phyloP scores from a whole-genome alignment of 225 moss, liverwort and hornwort species.

The Marchantia polymorpha region DNA sequence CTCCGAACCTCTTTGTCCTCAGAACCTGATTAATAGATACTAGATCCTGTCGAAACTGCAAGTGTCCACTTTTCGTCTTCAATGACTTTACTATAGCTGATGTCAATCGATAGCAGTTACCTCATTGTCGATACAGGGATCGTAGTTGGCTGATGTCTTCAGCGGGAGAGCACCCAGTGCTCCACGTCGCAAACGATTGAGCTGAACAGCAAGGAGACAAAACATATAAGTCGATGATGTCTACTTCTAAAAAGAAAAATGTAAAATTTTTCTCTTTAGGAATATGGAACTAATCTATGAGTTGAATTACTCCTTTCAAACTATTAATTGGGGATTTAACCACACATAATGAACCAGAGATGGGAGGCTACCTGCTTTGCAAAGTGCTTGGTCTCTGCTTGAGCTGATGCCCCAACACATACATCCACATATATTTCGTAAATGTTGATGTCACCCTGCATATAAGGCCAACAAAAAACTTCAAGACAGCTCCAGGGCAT shows the following conservation, averaged over 20 bases:
- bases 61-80: not conserved
- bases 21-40: not conserved
- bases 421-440: conserved; percentile 93
- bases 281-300: not conserved
- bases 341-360: not conserved
- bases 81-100: not conserved
- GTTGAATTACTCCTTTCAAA: not conserved
- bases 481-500: no score
- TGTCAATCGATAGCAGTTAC: conserved; percentile 25
- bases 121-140: conserved; percentile 94
- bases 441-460: conserved; percentile 81
- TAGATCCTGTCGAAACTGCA: not conserved
- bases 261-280: no score
- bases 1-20: not conserved
- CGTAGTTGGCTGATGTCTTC: conserved; percentile 51
- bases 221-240: no score
- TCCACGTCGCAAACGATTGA: conserved; percentile 51
- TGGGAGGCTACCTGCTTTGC: conserved; percentile 57
- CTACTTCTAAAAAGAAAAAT: no score
- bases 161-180: conserved; percentile 68
- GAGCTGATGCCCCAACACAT: conserved; percentile 65
- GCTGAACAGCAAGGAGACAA: conserved; percentile 32
- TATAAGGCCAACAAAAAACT: not conserved
- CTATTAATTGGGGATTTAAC: not conserved
- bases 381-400: conserved; percentile 75